A percentile compares a stretch with the other conserved stretches of the same genome.
Conservation (phyloP, 768 basidiomycete species). For the Leccinum fibrillosum region DNA sequence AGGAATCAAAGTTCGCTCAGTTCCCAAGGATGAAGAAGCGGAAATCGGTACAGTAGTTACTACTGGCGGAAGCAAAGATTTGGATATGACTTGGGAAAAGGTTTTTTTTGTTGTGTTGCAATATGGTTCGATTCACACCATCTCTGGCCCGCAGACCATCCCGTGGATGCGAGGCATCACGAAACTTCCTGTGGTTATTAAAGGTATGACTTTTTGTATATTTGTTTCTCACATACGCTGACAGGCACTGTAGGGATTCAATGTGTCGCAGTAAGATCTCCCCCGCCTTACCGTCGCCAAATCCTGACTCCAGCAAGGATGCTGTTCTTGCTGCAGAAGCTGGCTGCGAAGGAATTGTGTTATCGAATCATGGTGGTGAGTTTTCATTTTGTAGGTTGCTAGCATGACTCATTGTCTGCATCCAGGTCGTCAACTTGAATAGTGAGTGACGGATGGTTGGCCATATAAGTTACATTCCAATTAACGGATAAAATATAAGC, state of each 20-base stretch:
- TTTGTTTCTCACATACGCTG: not conserved
- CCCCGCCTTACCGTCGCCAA: not conserved
- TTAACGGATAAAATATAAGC: constrained; percentile 35
- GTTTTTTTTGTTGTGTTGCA: constrained; percentile 27
- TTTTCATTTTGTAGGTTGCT: not conserved
- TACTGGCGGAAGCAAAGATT: constrained; percentile 66
- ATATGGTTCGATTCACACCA: not conserved
- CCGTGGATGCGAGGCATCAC: constrained; percentile 71
- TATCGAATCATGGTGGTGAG: constrained; percentile 89
- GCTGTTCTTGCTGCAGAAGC: constrained; percentile 79
- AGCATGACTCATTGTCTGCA: constrained; percentile 1
- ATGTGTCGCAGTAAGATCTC: constrained; percentile 53
- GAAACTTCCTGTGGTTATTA: constrained; percentile 68
- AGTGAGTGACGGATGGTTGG: constrained; percentile 40
- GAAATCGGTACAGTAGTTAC: constrained; percentile 51
- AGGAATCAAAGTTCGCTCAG: constrained; percentile 24
- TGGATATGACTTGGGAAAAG: constrained; percentile 76
- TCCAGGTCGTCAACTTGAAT: constrained; percentile 73
- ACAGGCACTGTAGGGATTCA: constrained; percentile 51
- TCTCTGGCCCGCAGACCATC: constrained; percentile 49
- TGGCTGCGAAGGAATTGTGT: constrained; percentile 82
- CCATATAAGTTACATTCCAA: not conserved
- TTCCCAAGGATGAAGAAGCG: constrained; percentile 28
- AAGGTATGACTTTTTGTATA: constrained; percentile 41
- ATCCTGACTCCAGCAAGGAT: constrained; percentile 49